These are phyloP conservation scores for Xerocomus amazonicus DNA, from an alignment of 1,284 basidiomycete genomes.

Conservation along the genomic window DNA sequence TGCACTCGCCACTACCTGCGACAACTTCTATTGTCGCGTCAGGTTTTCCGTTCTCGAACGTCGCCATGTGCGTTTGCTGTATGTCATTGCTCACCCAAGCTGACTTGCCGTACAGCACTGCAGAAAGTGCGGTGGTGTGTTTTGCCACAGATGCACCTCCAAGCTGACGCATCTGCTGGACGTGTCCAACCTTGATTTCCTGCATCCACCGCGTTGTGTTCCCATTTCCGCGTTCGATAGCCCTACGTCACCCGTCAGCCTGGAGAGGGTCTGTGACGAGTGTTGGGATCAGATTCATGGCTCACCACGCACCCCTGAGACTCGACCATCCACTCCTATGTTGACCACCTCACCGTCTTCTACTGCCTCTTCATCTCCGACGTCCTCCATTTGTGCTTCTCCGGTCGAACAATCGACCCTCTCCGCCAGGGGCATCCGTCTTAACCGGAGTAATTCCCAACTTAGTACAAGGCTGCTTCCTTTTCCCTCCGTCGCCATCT, in stretches of 20 bases:
- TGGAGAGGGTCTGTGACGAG: constrained; percentile 63
- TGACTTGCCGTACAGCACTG: constrained; percentile 52
- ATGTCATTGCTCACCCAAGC: constrained; percentile 13
- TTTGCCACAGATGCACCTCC: constrained; percentile 57
- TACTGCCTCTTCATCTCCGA: constrained; percentile 32
- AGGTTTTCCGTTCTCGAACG: constrained; percentile 65
- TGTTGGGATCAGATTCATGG: constrained; percentile 72
- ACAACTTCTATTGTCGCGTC: constrained; percentile 65
- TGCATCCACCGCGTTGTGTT: constrained; percentile 63
- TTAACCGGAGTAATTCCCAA: constrained; percentile 32
- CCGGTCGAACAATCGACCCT: constrained; percentile 31
- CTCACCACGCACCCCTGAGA: constrained; percentile 43
- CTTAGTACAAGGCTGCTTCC: constrained; percentile 28
- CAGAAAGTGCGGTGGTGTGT: constrained; percentile 76
- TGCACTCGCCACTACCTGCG: constrained; percentile 55
- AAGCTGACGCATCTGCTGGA: constrained; percentile 60
- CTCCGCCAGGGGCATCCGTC: constrained; percentile 20
- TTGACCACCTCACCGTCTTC: constrained; percentile 30
- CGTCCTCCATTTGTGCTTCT: constrained; percentile 36
- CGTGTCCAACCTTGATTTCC: constrained; percentile 60
- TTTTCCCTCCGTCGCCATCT: constrained; percentile 38
- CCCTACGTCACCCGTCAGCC: constrained; percentile 48
- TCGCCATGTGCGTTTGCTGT: constrained; percentile 53
- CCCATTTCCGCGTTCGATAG: constrained; percentile 54
- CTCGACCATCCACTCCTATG: constrained; percentile 33